Conservation (phyloP, 2,329 filamentous ascomycete species). For the Cladosporium phlei region DNA sequence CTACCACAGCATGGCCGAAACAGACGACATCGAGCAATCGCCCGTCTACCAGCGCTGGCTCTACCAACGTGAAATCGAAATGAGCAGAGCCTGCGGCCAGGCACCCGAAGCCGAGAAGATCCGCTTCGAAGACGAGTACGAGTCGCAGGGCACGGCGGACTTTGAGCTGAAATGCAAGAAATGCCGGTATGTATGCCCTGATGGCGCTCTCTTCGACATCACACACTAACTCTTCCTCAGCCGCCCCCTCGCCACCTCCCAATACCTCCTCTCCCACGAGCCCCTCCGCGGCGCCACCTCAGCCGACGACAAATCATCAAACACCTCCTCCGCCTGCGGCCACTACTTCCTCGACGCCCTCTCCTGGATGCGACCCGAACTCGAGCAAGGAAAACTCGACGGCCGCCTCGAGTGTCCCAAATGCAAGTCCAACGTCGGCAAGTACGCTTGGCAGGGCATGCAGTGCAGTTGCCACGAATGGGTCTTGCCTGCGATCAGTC, state of each 20-base stretch:
- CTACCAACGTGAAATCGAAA: constrained; percentile 60
- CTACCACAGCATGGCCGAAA: constrained; percentile 68
- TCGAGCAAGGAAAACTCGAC: constrained; percentile 78
- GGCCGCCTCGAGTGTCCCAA: constrained; percentile 82
- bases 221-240: constrained; percentile 31
- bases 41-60: constrained; percentile 78
- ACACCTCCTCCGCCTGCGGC: constrained; percentile 54
- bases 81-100: constrained; percentile 67
- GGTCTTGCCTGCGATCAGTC: constrained; percentile 84
- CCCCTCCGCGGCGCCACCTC: constrained; percentile 16
- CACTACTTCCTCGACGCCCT: constrained; percentile 90
- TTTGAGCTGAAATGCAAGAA: constrained; percentile 81
- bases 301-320: constrained; percentile 21
- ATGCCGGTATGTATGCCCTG: constrained; percentile 59
- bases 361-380: constrained; percentile 85
- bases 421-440: constrained; percentile 78
- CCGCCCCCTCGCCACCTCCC: constrained; percentile 57
- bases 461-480: constrained; percentile 85
- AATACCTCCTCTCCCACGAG: constrained; percentile 64
- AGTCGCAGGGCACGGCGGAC: constrained; percentile 34
- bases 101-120: constrained; percentile 73
- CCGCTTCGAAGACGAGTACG: constrained; percentile 71
- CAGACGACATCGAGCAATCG: constrained; percentile 61
- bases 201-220: background rate
- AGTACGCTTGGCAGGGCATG: constrained; percentile 95